Conservation (phyloP, 352 stramenopile species). For the Phytophthora gonapodyides region DNA sequence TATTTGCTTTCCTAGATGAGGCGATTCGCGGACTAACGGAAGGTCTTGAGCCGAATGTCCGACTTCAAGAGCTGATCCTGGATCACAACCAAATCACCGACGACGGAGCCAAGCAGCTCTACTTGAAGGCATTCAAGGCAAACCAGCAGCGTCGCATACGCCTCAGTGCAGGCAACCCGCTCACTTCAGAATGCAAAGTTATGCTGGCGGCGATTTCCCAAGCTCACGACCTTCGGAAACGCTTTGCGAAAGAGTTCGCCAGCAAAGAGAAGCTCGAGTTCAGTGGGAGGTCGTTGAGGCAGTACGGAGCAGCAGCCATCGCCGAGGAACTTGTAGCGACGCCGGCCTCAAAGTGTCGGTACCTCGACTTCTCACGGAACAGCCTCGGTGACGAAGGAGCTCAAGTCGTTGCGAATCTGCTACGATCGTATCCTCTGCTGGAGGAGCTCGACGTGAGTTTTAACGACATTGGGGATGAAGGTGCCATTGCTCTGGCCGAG, state of each 20-base stretch:
- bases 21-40: conserved; percentile 43
- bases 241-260: conserved; percentile 50
- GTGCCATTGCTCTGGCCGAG: conserved; percentile 45
- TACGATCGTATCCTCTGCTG: conserved; percentile 41
- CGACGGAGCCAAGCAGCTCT: conserved; percentile 46
- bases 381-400: conserved; percentile 63
- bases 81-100: conserved; percentile 61
- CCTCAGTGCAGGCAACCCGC: conserved; percentile 42
- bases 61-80: conserved; percentile 54
- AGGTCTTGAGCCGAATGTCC: conserved; percentile 49
- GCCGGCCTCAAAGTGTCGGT: conserved; percentile 29
- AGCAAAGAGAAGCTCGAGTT: conserved; percentile 43
- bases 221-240: conserved; percentile 58
- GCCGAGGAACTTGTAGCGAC: conserved; percentile 40
- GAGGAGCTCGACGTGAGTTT: conserved; percentile 68
- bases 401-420: conserved; percentile 42
- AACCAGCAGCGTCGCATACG: conserved; percentile 52
- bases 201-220: conserved; percentile 59
- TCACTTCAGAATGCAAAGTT: conserved; percentile 54
- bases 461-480: conserved; percentile 71
- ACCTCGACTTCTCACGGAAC: conserved; percentile 59
- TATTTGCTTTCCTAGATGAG: conserved; percentile 34
- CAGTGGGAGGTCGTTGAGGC: conserved; percentile 46
- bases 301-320: conserved; percentile 57
- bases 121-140: conserved; percentile 50